phyloP scores from a whole-genome alignment of 768 basidiomycete genomes.

The Podaxis sp. region DNA sequence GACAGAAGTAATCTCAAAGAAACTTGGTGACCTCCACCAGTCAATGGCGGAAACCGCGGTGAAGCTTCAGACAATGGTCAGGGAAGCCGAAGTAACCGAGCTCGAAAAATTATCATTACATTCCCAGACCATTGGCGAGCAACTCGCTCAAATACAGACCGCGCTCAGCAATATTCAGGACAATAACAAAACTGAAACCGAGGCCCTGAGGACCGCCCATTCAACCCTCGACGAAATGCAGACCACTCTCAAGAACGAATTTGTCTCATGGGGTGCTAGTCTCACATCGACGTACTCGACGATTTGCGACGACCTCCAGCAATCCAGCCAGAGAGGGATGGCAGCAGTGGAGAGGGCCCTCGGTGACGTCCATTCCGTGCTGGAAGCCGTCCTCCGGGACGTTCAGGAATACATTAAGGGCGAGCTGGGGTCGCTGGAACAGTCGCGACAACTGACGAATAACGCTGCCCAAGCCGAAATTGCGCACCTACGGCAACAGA shows the following conservation, averaged over 20 bases:
- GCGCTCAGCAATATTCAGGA: conserved; percentile 53
- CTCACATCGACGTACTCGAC: conserved; percentile 48
- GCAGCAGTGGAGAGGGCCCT: conserved; percentile 57
- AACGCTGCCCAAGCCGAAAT: conserved; percentile 51
- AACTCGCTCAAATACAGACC: conserved; percentile 54
- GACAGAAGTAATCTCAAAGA: conserved; percentile 51
- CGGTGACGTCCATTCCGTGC: conserved; percentile 52
- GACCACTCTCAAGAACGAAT: conserved; percentile 50
- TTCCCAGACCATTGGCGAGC: conserved; percentile 55
- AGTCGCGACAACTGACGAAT: conserved; percentile 49
- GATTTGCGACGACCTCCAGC: conserved; percentile 47
- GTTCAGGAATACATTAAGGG: conserved; percentile 54
- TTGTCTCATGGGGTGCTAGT: conserved; percentile 53
- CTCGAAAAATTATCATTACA: conserved; percentile 55
- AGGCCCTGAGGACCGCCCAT: conserved; percentile 50
- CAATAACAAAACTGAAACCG: conserved; percentile 54
- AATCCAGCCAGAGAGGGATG: conserved; percentile 44
- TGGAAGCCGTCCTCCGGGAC: conserved; percentile 61
- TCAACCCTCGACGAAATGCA: conserved; percentile 45
- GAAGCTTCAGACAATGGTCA: conserved; percentile 39
- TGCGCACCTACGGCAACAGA: conserved; percentile 66
- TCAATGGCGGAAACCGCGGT: conserved; percentile 51
- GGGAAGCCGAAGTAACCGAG: conserved; percentile 31
- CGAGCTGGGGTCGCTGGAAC: conserved; percentile 50
- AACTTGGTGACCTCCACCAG: conserved; percentile 63